Evolutionary conservation across 495 filamentous ascomycete species (phyloP), one percentile per base, ranked within the genome.

Genomic region (Apodospora peruviana): DNA sequence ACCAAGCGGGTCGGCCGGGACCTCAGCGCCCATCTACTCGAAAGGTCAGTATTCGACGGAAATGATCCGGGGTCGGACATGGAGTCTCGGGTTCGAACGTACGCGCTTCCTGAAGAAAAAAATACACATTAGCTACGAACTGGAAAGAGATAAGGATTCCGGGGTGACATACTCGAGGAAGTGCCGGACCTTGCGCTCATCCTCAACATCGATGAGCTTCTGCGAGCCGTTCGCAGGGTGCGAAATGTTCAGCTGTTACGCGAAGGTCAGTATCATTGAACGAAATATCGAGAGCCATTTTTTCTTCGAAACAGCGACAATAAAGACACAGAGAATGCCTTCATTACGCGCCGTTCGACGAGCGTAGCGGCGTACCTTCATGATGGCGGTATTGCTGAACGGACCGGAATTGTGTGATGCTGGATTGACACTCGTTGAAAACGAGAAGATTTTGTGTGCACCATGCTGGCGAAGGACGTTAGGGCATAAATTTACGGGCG

Each of bases 161-260:
- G 53, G 27, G 58, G 60, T 19, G 19, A 69, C 68, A 62, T 79
- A 79, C 66, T 79, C 77, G 64, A 75, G 72, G 69, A 80, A 79
- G 66, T 74, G 70, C 60, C 74, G 68, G 56, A 81, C 55, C 74
- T 78, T 78, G 77, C 91, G 90, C 74, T 98, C 93, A 85, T 98
- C 93, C 69, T 97, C 93, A 61, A 98, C 77, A 67, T 98, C 93
- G 77, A 98, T 85, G 59, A 98, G 83, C 79, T 98, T 98, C 75
- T 98, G 93, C 61, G 88, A 88, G 83, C 93, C 93, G 78, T 97
- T 96, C 79, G 90, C 86, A 64, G 94, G 93, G 81, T 88, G 90
- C 73, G 88, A 94, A 77, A 96, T 91, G 83, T 96, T 95, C 80
- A 95, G 80, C 86, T 95, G 29, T 17, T 41, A 38, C 23, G 25